Base-by-base conservation (phyloP, 2,329 filamentous ascomycete species). In the Emmonsiellopsis sp. region DNA sequence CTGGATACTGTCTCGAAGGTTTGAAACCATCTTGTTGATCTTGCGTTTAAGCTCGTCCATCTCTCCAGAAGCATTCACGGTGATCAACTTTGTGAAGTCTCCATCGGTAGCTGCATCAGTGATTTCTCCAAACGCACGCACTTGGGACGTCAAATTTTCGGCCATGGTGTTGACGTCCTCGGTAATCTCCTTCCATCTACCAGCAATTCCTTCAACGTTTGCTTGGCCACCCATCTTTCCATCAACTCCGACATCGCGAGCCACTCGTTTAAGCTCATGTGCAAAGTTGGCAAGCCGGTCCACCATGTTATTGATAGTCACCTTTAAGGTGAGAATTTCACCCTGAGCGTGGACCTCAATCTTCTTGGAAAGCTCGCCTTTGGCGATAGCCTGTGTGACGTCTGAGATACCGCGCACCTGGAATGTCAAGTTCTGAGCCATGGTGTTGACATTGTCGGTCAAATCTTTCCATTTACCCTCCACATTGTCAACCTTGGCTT, bases 11-110 rank as follows among this genome's bases (percentile, higher is more conserved):
- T 97, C 93, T 61, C 92, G 80, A 57, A 98, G 75, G 67, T 95
- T 95, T 67, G 88, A 93, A 51, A 97, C 91, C 93, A 98, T 98
- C 75, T 94, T 88, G 69, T 97, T 98, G 79, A 98, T 97, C 78
- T 97, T 97, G 64, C 91, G 85, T 74, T 98, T 98, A 62, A 98
- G 79, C 70, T 97, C 92, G 71, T 97, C 93, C 93, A 98, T 97
- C 71, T 98, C 93, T 58, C 93, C 93, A 10, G 92, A 96, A 17
- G 93, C 93, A 69, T 96, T 91, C 14, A 98, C 92, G 47, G 93
- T 95, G 68, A 98, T 92, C 54, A 94, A 83, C 68, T 96, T 95
- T 27, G 89, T 95, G 69, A 97, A 97, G 71, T 98, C 92, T 58
- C 93, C 93, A 67, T 95, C 91, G 55, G 92, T 96, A 32, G 93